phyloP scores from a whole-genome alignment of 768 basidiomycete genomes.

The Lentinula edodes region DNA sequence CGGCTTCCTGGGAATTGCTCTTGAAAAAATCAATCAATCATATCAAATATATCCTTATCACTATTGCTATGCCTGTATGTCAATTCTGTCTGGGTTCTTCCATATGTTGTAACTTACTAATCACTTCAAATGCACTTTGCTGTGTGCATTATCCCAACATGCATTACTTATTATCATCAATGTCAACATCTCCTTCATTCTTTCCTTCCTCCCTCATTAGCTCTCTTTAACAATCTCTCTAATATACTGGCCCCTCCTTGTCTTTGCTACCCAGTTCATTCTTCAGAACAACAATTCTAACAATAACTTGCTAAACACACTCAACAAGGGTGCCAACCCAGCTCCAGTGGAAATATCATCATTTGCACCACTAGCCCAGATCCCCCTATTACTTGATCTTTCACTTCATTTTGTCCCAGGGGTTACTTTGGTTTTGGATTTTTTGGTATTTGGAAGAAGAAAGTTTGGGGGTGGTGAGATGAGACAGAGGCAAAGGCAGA shows the following conservation, averaged over 20 bases:
- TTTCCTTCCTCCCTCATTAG: neutral
- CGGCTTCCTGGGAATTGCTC: neutral
- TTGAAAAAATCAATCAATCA: conserved; percentile 18
- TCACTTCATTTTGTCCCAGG: conserved; percentile 59
- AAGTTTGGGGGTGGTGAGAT: conserved; percentile 12
- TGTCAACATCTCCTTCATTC: neutral
- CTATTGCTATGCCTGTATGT: conserved; percentile 63
- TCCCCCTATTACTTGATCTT: conserved; percentile 32
- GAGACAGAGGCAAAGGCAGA: too few species aligned
- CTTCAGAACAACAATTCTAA: conserved; percentile 27
- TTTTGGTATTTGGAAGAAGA: conserved; percentile 22
- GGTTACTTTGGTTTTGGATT: neutral
- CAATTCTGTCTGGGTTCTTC: neutral
- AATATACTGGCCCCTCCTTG: conserved; percentile 68
- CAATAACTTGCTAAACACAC: conserved; percentile 20
- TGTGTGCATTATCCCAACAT: too few species aligned
- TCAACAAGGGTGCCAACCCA: conserved; percentile 27
- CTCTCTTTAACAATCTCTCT: conserved; percentile 27
- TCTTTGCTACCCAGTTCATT: conserved; percentile 54
- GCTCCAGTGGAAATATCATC: conserved; percentile 56
- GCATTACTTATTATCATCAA: too few species aligned
- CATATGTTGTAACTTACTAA: too few species aligned
- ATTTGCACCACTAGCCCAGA: conserved; percentile 56
- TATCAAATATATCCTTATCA: conserved; percentile 52
- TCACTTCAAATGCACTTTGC: too few species aligned